Base-by-base conservation (phyloP, 495 filamentous ascomycete genomes). In the Neurospora tetrasperma region DNA sequence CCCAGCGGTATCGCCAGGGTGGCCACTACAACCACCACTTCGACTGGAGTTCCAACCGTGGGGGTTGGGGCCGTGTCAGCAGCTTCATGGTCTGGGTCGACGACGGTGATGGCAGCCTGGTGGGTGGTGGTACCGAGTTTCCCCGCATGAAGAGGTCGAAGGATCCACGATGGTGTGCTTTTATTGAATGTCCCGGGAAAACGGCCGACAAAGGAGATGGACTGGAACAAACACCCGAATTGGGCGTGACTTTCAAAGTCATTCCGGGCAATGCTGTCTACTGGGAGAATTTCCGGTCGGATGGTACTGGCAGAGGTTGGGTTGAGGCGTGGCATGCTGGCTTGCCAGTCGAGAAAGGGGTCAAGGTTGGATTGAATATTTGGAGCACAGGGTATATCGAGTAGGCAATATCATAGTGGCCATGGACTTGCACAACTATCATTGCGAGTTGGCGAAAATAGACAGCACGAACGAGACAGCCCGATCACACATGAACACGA, bases 251-350 rank as follows among this genome's bases (percentile, higher is more conserved):
- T 3, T 86, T 86, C 73, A 83, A 78, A 75, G 79, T 78, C 0
- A 42, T 81, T 5, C 76, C 84, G 4, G 84, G 84, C 4, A 86
- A 86, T 74, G 84, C 84, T 18, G 84, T 86, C 20, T 85, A 81
- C 68, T 86, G 84, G 84, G 84, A 85, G 77, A 85, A 86, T 72
- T 85, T 86, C 76, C 79, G 79, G 42, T 75, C 83, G 14, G 84
- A 85, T 54, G 80, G 82, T 1, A 81, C 82, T 0, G 83, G 82
- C 3, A 76, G 80, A 71, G 84, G 83, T 5, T 84, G 78, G 74
- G 80, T 83, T 16, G 82, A 86, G 76, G 80, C 81, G n/a, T 85
- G 84, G 82, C 84, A 86, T 74, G 83, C 83, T 54, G 84, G 84
- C 2, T 73, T 86, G 48, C 83, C 84, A 27, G 83, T 86, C 41